Percentiles rank a stretch among this genome's conserved stretches.
phyloP scores from a whole-genome alignment of 208 protist genomes.

The Acanthamoeba sp. region DNA sequence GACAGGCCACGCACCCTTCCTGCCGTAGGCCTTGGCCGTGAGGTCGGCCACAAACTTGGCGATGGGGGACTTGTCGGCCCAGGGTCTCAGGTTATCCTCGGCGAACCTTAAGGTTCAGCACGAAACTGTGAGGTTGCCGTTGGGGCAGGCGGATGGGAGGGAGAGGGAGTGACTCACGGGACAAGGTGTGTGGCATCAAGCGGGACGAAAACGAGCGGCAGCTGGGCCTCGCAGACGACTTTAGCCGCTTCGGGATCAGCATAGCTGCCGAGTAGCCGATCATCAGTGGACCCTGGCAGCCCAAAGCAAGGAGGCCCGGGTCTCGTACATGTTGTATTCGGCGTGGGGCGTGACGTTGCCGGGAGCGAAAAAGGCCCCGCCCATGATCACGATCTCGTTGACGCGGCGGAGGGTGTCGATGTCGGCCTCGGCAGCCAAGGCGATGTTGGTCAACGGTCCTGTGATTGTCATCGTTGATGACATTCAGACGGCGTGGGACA shows the following conservation, averaged over 20 bases:
- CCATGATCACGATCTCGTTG: constrained; percentile 53
- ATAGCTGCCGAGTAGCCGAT: background rate
- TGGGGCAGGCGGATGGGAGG: background rate
- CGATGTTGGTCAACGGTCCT: constrained; percentile 54
- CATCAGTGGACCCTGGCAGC: too few relatives aligned
- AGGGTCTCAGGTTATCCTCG: background rate
- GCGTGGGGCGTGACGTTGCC: constrained; percentile 17
- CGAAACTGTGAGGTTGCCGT: background rate
- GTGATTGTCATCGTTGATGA: too few relatives aligned
- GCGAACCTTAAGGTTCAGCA: background rate
- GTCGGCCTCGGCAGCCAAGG: constrained; percentile 18
- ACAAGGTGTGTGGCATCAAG: constrained; percentile 32
- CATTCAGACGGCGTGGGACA: too few relatives aligned
- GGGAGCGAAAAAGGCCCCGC: constrained; percentile 6
- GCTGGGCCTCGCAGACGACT: background rate
- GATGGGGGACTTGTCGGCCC: constrained; percentile 6
- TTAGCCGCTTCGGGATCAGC: constrained; percentile 25
- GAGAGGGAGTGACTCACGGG: background rate
- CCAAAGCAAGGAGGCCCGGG: background rate
- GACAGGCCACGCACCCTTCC: background rate
- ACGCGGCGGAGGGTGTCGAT: constrained; percentile 1
- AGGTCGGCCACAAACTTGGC: constrained; percentile 41
- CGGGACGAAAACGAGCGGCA: constrained; percentile 27
- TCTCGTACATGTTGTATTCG: constrained; percentile 35
- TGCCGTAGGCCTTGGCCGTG: background rate